Evolutionary conservation across 345 rosid species (phyloP), one percentile per base, ranked within the genome.

Genomic region (Hirschfeldia incana): DNA sequence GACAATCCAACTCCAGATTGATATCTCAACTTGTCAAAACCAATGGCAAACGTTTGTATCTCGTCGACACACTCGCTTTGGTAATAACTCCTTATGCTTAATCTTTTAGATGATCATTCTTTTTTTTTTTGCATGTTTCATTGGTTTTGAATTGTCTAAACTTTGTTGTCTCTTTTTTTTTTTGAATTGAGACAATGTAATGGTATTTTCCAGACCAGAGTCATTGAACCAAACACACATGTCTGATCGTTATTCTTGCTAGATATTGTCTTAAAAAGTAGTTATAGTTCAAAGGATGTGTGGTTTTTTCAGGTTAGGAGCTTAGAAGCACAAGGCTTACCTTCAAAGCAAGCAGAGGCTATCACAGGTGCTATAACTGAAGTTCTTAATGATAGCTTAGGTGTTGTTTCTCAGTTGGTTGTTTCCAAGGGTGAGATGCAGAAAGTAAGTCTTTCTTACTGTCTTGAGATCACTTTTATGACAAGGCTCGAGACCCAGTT

Each of bases 341-440:
- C 99, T 5, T 87, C 96, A n/a, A 89, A 88, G 80, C 97, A 95
- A 79, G 97, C 97, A 0, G 98, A 93, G 85, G 97, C 92, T 0
- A 90, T 95, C 65, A 91, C 97, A 0, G 84, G 83, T 6, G 91
- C 96, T 36, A 90, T 95, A 6, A 91, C 94, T 12, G 87, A 88
- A 63, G 93, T 93, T 65, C 80, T 90, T 44, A 86, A 87, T 64
- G 96, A 86, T 39, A 95, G 96, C 46, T 82, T 93, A 68, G 96
- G 91, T 34, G 92, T 87, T 82, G 89, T 93, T 32, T 85, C 98
- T 29, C 88, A 89, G 68, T 87, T 90, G 16, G 92, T 84, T 76
- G 96, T 88, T 74, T 87, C 91, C 5, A 91, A 89, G 79, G 83
- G 44, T 37, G 44, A 39, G 44, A 39, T 93, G 99, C 93, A 91